phyloP scores from a whole-genome alignment of 139 green algal genomes.

The Auxenochlorella pyrenoidosa region DNA sequence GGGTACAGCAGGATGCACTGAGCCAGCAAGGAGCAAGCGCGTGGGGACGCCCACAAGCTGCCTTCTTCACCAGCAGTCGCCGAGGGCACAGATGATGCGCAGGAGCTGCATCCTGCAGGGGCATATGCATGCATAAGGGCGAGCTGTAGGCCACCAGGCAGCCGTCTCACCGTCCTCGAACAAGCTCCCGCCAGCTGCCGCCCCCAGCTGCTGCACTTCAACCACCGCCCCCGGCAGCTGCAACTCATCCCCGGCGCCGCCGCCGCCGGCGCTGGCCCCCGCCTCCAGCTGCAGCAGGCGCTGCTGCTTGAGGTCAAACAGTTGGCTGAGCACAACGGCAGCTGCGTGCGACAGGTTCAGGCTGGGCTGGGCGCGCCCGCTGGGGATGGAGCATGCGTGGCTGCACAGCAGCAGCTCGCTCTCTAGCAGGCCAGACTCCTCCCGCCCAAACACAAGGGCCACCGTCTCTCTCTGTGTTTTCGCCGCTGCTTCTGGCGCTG shows the following conservation, averaged over 20 bases:
- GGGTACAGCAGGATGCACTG: no score
- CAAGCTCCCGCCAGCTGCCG: background rate
- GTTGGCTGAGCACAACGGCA: conserved; percentile 62
- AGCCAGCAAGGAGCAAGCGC: no score
- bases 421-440: conserved; percentile 76
- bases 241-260: background rate
- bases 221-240: background rate
- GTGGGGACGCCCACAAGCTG: no score
- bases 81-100: no score
- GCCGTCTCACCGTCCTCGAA: background rate
- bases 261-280: background rate
- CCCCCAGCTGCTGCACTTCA: background rate
- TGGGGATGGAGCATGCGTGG: conserved; percentile 79
- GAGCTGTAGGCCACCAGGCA: background rate
- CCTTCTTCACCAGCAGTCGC: no score
- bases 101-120: no score
- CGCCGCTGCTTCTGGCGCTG: background rate
- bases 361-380: conserved; percentile 60
- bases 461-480: conserved; percentile 21
- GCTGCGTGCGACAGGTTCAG: conserved; percentile 84
- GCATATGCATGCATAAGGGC: background rate
- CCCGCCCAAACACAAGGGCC: conserved; percentile 82
- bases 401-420: conserved; percentile 74
- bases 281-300: background rate
- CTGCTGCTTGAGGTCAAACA: conserved; percentile 51